These are phyloP conservation scores for Agaricus bisporus DNA, from an alignment of 768 basidiomycete species.

Conservation along the genomic window DNA sequence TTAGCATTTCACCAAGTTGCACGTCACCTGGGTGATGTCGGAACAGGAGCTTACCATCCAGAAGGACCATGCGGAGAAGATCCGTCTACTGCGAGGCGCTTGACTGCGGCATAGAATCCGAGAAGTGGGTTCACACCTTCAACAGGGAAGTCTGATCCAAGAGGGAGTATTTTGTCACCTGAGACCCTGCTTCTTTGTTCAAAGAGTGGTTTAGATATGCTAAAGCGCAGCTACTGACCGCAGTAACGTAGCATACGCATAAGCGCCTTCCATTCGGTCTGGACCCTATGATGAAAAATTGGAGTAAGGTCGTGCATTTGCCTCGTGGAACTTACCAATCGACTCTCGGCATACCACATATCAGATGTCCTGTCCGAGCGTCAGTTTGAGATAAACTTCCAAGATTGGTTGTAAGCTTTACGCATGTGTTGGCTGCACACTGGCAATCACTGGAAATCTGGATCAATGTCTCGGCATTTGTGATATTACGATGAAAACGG, in stretches of 20 bases:
- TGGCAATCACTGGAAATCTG: conserved; percentile 64
- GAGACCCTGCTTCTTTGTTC: conserved; percentile 28
- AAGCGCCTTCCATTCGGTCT: conserved; percentile 79
- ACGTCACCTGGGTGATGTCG: background rate
- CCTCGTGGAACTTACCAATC: conserved; percentile 44
- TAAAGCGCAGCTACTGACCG: conserved; percentile 31
- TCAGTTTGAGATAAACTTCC: background rate
- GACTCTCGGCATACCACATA: conserved; percentile 87
- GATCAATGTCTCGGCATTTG: background rate
- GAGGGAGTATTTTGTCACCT: conserved; percentile 35
- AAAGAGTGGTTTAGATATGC: conserved; percentile 27
- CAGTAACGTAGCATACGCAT: conserved; percentile 80
- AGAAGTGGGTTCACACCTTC: conserved; percentile 86
- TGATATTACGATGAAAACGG: conserved; percentile 15
- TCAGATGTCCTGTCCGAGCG: conserved; percentile 61
- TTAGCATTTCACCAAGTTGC: background rate
- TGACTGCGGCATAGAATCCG: conserved; percentile 86
- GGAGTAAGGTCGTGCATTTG: background rate
- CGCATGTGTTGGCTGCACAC: conserved; percentile 92
- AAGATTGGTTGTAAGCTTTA: conserved; percentile 31
- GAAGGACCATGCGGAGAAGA: conserved; percentile 74
- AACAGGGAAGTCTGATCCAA: conserved; percentile 94
- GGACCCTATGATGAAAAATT: conserved; percentile 51
- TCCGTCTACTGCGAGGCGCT: conserved; percentile 63
- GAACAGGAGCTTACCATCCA: conserved; percentile 61